Percentiles rank a stretch among this genome's conserved stretches.
phyloP scores from a whole-genome alignment of 257 asterid genomes.

The Ajuga chamaepitys region DNA sequence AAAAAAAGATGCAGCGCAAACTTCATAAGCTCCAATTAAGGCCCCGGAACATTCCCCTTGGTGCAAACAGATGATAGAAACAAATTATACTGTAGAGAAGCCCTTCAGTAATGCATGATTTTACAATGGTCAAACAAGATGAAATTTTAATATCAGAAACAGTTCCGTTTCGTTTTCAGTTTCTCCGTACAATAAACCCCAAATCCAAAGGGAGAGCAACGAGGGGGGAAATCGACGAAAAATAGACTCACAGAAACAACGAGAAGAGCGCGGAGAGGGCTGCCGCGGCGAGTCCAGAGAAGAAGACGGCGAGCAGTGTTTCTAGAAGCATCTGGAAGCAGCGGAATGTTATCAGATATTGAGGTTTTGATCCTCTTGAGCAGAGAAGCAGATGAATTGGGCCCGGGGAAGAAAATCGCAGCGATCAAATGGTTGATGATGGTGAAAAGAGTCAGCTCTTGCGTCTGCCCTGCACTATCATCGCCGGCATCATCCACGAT shows the following conservation, averaged over 20 bases:
- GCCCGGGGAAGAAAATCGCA: constrained; percentile 44
- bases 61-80: neutral
- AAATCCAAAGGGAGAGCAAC: neutral
- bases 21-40: too few relatives aligned
- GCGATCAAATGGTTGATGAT: constrained; percentile 45
- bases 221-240: neutral
- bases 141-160: neutral
- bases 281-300: constrained; percentile 76
- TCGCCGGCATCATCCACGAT: constrained; percentile 16
- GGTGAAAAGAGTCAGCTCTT: constrained; percentile 42
- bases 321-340: constrained; percentile 55
- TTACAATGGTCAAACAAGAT: neutral
- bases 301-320: constrained; percentile 44
- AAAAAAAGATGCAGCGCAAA: neutral
- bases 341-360: constrained; percentile 50
- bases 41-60: neutral
- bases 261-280: constrained; percentile 65
- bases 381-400: constrained; percentile 30
- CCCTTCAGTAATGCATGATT: neutral
- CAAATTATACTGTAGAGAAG: neutral
- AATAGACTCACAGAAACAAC: constrained; percentile 57
- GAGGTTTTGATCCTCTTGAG: constrained; percentile 41
- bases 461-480: neutral
- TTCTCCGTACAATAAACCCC: neutral
- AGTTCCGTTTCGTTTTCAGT: neutral